These are phyloP conservation scores for Paramyrothecium roridum DNA, from an alignment of 2,329 filamentous ascomycete species.

Conservation along the genomic window DNA sequence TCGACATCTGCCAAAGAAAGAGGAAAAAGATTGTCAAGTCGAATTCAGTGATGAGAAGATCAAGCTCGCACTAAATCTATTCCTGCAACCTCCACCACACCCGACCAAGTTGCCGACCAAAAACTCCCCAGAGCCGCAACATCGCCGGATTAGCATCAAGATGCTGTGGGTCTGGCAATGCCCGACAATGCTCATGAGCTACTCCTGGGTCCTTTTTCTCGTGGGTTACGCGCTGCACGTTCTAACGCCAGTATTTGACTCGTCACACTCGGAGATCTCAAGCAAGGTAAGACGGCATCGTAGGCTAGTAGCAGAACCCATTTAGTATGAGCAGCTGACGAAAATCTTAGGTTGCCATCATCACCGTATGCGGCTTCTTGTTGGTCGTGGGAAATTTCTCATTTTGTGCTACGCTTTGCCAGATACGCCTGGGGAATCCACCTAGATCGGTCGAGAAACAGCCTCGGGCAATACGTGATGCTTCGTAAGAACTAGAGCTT, in stretches of 20 bases:
- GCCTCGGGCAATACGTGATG: slow-evolving; percentile 18
- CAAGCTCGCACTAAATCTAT: background rate
- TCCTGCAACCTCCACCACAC: background rate
- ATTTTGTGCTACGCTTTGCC: too few relatives aligned
- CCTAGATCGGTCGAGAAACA: too few relatives aligned
- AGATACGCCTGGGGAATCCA: too few relatives aligned
- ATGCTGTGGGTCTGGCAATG: background rate
- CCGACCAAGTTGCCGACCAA: background rate
- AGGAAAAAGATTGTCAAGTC: background rate
- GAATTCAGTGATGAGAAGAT: background rate
- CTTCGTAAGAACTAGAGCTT: too few relatives aligned
- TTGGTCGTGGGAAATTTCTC: too few relatives aligned
- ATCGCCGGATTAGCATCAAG: background rate
- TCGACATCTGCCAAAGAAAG: background rate
- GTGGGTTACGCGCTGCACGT: background rate
- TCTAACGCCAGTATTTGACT: background rate
- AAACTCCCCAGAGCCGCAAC: background rate
- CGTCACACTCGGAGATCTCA: too few relatives aligned
- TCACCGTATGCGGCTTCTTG: too few relatives aligned
- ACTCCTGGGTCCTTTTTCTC: background rate
- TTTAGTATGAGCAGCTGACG: too few relatives aligned
- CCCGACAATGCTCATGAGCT: background rate
- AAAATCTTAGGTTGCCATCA: too few relatives aligned
- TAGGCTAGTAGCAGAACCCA: too few relatives aligned
- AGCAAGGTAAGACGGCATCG: too few relatives aligned